These are phyloP conservation scores for Penicillium sp. DNA, from an alignment of 2,329 filamentous ascomycete species.

Conservation along the genomic window DNA sequence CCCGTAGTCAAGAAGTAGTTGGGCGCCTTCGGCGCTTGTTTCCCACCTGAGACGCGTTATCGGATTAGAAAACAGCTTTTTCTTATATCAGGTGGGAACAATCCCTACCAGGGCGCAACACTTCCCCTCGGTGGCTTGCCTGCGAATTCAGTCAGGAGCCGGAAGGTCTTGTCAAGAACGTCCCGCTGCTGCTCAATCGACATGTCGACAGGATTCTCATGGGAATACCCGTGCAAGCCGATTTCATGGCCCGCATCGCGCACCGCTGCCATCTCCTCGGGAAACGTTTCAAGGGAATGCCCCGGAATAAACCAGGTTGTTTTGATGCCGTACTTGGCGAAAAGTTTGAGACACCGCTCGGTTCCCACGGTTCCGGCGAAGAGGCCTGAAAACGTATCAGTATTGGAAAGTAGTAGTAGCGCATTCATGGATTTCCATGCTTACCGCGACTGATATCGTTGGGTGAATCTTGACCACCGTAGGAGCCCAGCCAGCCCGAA, in stretches of 20 bases:
- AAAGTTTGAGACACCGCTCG: slow-evolving; percentile 69
- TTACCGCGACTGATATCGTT: slow-evolving; percentile 73
- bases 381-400: slow-evolving; percentile 48
- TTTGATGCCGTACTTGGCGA: slow-evolving; percentile 74
- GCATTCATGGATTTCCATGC: neutral
- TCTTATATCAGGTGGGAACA: too few species aligned
- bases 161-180: slow-evolving; percentile 77
- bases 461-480: slow-evolving; percentile 74
- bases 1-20: slow-evolving; percentile 49
- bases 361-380: slow-evolving; percentile 73
- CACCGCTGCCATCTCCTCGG: slow-evolving; percentile 66
- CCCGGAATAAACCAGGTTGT: slow-evolving; percentile 70
- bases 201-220: slow-evolving; percentile 76
- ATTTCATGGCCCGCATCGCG: slow-evolving; percentile 69
- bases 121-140: slow-evolving; percentile 75
- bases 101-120: slow-evolving; percentile 79
- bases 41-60: slow-evolving; percentile 62
- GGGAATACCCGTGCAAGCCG: slow-evolving; percentile 73
- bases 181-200: slow-evolving; percentile 75
- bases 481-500: slow-evolving; percentile 75
- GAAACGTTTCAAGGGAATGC: slow-evolving; percentile 68
- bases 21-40: slow-evolving; percentile 8
- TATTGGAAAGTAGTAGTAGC: too few species aligned
- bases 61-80: too few species aligned
- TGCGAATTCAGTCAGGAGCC: slow-evolving; percentile 74